Percentiles rank a stretch among this genome's conserved stretches.
Conservation (phyloP, 2,329 filamentous ascomycete genomes). For the Ascosphaera apis region DNA sequence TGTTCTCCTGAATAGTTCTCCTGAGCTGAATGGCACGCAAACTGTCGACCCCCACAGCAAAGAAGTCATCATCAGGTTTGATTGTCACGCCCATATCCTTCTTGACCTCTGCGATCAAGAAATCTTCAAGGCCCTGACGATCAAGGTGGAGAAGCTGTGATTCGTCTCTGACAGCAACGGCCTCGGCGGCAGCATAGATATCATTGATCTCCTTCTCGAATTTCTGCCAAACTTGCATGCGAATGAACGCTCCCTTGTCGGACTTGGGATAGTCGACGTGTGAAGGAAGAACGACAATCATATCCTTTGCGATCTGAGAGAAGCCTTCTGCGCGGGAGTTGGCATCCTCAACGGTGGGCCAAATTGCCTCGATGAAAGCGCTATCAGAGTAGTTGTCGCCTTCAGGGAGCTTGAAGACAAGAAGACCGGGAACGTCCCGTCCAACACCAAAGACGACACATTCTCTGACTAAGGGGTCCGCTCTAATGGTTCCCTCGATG, state of each 20-base stretch:
- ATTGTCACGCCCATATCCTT: slow-evolving; percentile 8
- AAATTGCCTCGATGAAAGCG: slow-evolving; percentile 26
- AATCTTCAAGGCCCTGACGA: slow-evolving; percentile 2
- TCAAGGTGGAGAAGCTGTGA: no score
- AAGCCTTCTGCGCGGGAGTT: slow-evolving; percentile 30
- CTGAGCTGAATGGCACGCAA: slow-evolving; percentile 35
- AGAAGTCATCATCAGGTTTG: slow-evolving; percentile 30
- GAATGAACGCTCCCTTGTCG: slow-evolving; percentile 34
- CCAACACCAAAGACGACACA: slow-evolving; percentile 34
- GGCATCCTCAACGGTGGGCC: slow-evolving; percentile 27
- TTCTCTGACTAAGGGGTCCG: slow-evolving; percentile 30
- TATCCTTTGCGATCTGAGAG: slow-evolving; percentile 28
- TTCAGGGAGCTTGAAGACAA: slow-evolving; percentile 29
- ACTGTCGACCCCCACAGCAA: slow-evolving; percentile 33
- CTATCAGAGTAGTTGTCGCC: slow-evolving; percentile 19
- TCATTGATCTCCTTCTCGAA: slow-evolving; percentile 26
- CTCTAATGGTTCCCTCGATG: slow-evolving; percentile 31
- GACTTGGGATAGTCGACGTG: slow-evolving; percentile 27
- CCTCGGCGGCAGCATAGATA: slow-evolving; percentile 15
- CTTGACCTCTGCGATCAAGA: slow-evolving; percentile 8
- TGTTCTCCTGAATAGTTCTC: slow-evolving; percentile 25
- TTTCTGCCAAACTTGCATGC: slow-evolving; percentile 26
- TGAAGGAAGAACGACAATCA: slow-evolving; percentile 26
- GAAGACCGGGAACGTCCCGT: slow-evolving; percentile 27
- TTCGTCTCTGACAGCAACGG: slow-evolving; percentile 4